Evolutionary conservation across 2,329 filamentous ascomycete species (phyloP).

Genomic region (Fusarium ramigenum): DNA sequence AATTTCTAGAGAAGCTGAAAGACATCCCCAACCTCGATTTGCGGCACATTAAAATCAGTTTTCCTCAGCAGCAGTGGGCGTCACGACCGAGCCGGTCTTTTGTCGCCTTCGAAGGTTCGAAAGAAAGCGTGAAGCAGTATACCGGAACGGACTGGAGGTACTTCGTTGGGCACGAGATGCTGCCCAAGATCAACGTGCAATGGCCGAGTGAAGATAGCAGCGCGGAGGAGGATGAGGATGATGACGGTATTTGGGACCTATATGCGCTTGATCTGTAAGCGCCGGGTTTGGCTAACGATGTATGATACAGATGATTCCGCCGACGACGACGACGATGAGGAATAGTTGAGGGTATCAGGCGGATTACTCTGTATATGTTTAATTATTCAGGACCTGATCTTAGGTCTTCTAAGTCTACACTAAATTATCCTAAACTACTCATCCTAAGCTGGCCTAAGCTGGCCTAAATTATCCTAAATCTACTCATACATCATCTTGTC

Average conservation of each 20-base stretch:
- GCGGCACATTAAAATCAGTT: slow-evolving; percentile 45
- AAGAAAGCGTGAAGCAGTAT: slow-evolving; percentile 35
- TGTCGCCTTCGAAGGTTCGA: slow-evolving; percentile 24
- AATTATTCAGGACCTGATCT: not conserved
- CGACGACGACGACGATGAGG: not conserved
- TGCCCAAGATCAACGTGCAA: slow-evolving; percentile 26
- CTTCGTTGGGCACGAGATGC: slow-evolving; percentile 45
- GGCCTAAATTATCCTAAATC: not conserved
- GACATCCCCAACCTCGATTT: slow-evolving; percentile 47
- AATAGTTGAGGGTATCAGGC: not conserved
- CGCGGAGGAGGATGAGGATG: slow-evolving; percentile 22
- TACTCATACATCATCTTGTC: not conserved
- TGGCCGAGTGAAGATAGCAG: slow-evolving; percentile 22
- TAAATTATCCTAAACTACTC: not conserved
- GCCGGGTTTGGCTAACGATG: slow-evolving; percentile 25
- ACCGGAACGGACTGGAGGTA: slow-evolving; percentile 50
- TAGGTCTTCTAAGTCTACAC: not conserved
- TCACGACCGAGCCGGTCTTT: slow-evolving; percentile 4
- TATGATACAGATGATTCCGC: slow-evolving; percentile 17
- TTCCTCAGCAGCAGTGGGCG: slow-evolving; percentile 42
- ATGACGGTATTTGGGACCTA: slow-evolving; percentile 44
- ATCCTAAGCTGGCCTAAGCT: not conserved
- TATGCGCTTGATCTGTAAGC: slow-evolving; percentile 41
- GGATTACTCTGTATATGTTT: not conserved
- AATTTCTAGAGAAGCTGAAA: slow-evolving; percentile 50